Evolutionary conservation across 352 stramenopile species (phyloP), one percentile per base, ranked within the genome.

Genomic region (Phytopythium vexans): DNA sequence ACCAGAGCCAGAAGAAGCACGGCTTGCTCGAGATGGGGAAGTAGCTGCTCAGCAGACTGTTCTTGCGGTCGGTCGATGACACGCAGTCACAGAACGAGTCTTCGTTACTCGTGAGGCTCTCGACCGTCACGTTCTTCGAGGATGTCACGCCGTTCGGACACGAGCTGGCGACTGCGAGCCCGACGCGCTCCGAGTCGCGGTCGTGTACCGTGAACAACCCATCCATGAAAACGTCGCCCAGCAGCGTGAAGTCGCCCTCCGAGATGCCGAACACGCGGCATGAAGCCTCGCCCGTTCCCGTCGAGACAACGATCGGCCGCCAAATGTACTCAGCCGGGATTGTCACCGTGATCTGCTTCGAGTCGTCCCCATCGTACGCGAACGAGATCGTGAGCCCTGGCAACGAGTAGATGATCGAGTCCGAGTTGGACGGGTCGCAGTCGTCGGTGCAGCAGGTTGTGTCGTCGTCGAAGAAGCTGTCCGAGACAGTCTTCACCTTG

Each of bases 1-100:
- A 94, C 84, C 84, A 94, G 46, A 84, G 66, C 84, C 84, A 94
- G 61, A 90, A 91, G 76, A 82, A 92, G 70, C 84, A 94, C 12
- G 74, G 68, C 47, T 87, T 89, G 58, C 68, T 60, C 9, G 70
- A 72, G 57, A 88, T 81, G 4, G 82, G 80, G 15, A 78, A 52
- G 43, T 79, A 84, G 38, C 71, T 81, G 36, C 63, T 84, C 21
- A 94, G 38, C n/a, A 90, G 54, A 32, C 66, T 89, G 39, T 58
- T 74, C 53, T 77, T 86, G 39, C 67, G 64, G 61, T 91, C 80
- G 21, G 58, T 66, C 6, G 68, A 66, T 31, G 74, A 74, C 1
- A 92, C 62, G 36, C 82, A 94, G 50, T 89, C 70, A 50, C 84
- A 92, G 52, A 80, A 82, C 21, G 68, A 87, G 38, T 66, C 54